Percentiles rank a stretch among this genome's conserved stretches.
Evolutionary conservation across 2,329 filamentous ascomycete genomes (phyloP).

Genomic region (Talaromyces piceae): DNA sequence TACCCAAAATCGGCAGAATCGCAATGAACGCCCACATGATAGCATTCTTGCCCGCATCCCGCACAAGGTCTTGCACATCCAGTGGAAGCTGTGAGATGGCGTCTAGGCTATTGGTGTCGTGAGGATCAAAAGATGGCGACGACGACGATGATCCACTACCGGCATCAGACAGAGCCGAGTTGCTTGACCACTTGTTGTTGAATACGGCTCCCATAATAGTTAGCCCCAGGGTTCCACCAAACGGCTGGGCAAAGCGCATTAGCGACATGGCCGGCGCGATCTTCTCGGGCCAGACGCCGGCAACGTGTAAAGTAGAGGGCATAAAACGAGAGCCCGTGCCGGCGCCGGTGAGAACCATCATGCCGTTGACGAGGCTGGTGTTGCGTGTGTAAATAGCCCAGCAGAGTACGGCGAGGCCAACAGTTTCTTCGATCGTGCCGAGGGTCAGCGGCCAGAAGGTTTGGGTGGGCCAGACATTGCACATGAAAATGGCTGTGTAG

Average conservation of each 20-base stretch:
- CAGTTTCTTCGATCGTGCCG: slow-evolving; percentile 49
- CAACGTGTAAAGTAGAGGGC: slow-evolving; percentile 55
- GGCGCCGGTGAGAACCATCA: slow-evolving; percentile 57
- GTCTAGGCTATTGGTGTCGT: slow-evolving; percentile 31
- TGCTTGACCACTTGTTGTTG: slow-evolving; percentile 47
- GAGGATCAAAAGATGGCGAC: slow-evolving; percentile 20
- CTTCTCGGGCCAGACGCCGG: slow-evolving; percentile 53
- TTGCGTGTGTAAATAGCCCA: slow-evolving; percentile 49
- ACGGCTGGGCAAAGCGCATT: slow-evolving; percentile 51
- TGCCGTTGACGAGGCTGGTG: slow-evolving; percentile 51
- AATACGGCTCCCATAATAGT: slow-evolving; percentile 64
- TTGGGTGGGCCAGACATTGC: slow-evolving; percentile 55
- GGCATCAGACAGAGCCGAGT: slow-evolving; percentile 19
- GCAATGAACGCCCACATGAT: slow-evolving; percentile 61
- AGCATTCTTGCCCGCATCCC: slow-evolving; percentile 44
- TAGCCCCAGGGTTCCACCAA: slow-evolving; percentile 58
- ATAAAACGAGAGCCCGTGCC: slow-evolving; percentile 61
- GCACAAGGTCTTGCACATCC: slow-evolving; percentile 30
- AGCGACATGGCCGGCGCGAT: slow-evolving; percentile 55
- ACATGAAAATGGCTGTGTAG: slow-evolving; percentile 51
- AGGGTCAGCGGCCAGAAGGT: slow-evolving; percentile 54
- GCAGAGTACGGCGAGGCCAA: slow-evolving; percentile 52
- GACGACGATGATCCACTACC: slow-evolving; percentile 13
- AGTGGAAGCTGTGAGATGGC: slow-evolving; percentile 29
- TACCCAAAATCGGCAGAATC: slow-evolving; percentile 52